Conservation (phyloP, 2,329 filamentous ascomycete genomes). For the Colletotrichum ledebouriae region DNA sequence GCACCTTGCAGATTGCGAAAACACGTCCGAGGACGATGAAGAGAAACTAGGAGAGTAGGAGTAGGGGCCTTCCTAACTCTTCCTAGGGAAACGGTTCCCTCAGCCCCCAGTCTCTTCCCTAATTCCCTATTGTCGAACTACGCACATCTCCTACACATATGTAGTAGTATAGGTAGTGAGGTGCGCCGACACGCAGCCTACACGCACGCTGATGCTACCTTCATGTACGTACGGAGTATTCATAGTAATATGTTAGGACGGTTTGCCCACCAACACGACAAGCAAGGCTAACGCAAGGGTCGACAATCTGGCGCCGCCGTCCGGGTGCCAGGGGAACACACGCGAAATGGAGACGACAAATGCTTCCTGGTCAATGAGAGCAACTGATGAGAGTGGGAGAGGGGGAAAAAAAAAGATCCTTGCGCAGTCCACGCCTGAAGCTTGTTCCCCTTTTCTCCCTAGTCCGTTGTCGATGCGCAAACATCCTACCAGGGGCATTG, state of each 20-base stretch:
- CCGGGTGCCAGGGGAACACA: slow-evolving; percentile 40
- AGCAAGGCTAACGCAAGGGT: slow-evolving; percentile 38
- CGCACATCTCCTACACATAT: slow-evolving; percentile 1
- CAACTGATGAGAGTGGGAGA: not conserved
- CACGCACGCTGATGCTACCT: slow-evolving; percentile 12
- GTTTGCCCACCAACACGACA: slow-evolving; percentile 27
- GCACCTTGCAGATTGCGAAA: not conserved
- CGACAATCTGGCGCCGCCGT: slow-evolving; percentile 29
- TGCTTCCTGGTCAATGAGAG: slow-evolving; percentile 19
- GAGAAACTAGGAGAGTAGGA: not conserved
- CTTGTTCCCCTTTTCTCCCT: slow-evolving; percentile 42
- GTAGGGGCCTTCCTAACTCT: slow-evolving; percentile 10
- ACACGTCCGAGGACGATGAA: slow-evolving; percentile 3
- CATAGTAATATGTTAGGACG: slow-evolving; percentile 12
- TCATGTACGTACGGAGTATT: slow-evolving; percentile 5
- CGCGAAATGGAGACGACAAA: slow-evolving; percentile 36
- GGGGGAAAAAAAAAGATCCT: slow-evolving; percentile 32
- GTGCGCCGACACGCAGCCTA: slow-evolving; percentile 12
- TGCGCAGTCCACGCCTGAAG: slow-evolving; percentile 40
- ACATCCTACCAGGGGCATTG: slow-evolving; percentile 22
- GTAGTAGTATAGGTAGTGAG: not conserved
- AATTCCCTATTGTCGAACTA: not conserved
- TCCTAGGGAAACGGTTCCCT: slow-evolving; percentile 13
- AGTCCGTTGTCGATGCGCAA: slow-evolving; percentile 41
- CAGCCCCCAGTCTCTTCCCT: not conserved